A percentile compares a stretch with the other conserved stretches of the same genome.
Evolutionary conservation across 768 basidiomycete genomes (phyloP).

Genomic region (Rhizopogon rudus): DNA sequence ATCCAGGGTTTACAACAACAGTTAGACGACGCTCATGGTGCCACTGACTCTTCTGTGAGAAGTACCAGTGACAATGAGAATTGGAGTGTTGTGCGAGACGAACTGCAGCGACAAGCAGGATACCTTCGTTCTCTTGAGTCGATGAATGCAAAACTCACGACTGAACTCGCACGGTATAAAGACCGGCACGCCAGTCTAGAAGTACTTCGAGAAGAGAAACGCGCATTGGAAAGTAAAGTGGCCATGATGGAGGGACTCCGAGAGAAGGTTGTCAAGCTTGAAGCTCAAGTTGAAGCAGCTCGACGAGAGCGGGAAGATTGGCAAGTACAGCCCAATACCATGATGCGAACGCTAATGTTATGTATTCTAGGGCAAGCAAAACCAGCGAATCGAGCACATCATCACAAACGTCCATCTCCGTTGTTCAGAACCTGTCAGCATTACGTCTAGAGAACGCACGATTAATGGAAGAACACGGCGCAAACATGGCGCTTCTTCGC

Average conservation of each 20-base stretch:
- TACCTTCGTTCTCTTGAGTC: constrained; percentile 59
- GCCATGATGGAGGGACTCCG: constrained; percentile 47
- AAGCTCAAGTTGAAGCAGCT: constrained; percentile 62
- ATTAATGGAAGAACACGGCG: constrained; percentile 65
- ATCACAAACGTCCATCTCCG: constrained; percentile 44
- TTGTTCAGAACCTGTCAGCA: constrained; percentile 52
- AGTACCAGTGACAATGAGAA: constrained; percentile 42
- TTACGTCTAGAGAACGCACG: constrained; percentile 60
- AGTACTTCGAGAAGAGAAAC: constrained; percentile 72
- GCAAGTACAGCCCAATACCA: constrained; percentile 26
- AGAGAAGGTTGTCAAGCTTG: constrained; percentile 49
- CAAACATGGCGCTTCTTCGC: constrained; percentile 46
- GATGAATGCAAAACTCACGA: constrained; percentile 48
- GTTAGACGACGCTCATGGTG: constrained; percentile 38
- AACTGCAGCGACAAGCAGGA: constrained; percentile 59
- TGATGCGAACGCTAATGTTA: constrained; percentile 1
- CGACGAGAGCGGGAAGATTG: constrained; percentile 54
- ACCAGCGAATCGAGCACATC: constrained; percentile 30
- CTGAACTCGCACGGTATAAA: constrained; percentile 49
- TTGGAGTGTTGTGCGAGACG: constrained; percentile 61
- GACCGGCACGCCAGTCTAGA: constrained; percentile 59
- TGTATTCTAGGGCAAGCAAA: constrained; percentile 32
- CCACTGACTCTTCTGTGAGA: constrained; percentile 24
- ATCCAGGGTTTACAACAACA: constrained; percentile 43
- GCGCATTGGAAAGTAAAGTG: constrained; percentile 52